These are phyloP conservation scores for Akanthomyces lecanii DNA, from an alignment of 2,329 filamentous ascomycete genomes.

Conservation along the genomic window DNA sequence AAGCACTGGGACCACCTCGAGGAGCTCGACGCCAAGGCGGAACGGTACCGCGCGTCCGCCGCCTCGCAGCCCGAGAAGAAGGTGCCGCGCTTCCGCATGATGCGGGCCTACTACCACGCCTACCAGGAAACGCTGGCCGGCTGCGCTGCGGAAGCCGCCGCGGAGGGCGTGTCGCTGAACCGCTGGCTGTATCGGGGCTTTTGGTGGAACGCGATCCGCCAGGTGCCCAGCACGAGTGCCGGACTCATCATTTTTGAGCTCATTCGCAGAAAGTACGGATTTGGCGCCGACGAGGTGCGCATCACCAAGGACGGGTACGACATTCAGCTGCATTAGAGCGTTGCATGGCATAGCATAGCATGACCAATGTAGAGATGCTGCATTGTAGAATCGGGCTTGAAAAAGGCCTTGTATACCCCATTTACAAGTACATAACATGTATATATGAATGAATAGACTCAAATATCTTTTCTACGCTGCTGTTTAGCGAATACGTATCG, in stretches of 20 bases:
- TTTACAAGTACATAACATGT: conserved; percentile 1
- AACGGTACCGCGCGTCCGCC: conserved; percentile 38
- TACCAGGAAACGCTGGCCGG: conserved; percentile 65
- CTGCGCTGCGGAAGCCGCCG: conserved; percentile 53
- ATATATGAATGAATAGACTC: conserved; percentile 1
- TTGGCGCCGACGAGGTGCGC: conserved; percentile 55
- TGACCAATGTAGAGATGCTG: background rate
- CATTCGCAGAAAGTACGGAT: conserved; percentile 67
- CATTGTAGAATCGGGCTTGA: background rate
- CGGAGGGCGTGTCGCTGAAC: conserved; percentile 52
- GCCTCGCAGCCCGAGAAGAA: conserved; percentile 30
- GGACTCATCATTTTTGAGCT: conserved; percentile 77
- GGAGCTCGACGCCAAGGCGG: conserved; percentile 60
- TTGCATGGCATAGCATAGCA: background rate
- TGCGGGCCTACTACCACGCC: conserved; percentile 64
- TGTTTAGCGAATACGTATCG: background rate
- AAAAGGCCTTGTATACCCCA: background rate
- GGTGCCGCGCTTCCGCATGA: conserved; percentile 45
- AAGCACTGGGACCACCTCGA: conserved; percentile 71
- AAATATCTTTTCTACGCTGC: background rate
- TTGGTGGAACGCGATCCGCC: conserved; percentile 66
- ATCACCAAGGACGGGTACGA: conserved; percentile 68
- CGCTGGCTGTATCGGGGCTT: conserved; percentile 69
- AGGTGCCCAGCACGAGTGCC: conserved; percentile 72
- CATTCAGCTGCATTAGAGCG: conserved; percentile 52